These are phyloP conservation scores for Penicillium glabrum DNA, from an alignment of 2,329 filamentous ascomycete species.

Conservation along the genomic window DNA sequence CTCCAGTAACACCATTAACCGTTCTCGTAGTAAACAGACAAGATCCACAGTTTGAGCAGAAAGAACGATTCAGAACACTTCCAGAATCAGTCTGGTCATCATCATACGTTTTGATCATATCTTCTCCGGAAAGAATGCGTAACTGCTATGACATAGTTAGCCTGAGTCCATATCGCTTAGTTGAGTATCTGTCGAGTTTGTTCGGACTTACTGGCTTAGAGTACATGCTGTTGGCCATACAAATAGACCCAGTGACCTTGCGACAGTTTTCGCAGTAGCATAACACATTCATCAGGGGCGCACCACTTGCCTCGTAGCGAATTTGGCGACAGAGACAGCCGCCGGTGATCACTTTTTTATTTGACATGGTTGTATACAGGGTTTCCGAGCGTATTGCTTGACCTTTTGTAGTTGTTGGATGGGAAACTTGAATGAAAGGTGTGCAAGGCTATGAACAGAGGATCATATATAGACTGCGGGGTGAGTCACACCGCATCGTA, in stretches of 20 bases:
- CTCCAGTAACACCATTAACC: background rate
- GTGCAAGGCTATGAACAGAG: background rate
- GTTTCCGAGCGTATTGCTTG: background rate
- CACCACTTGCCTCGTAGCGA: slow-evolving; percentile 17
- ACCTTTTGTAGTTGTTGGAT: background rate
- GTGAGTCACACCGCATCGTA: background rate
- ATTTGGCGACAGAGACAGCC: slow-evolving; percentile 24
- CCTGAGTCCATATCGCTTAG: background rate
- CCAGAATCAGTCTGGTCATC: slow-evolving; percentile 10
- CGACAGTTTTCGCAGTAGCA: slow-evolving; percentile 28
- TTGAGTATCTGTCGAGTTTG: background rate
- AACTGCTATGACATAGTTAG: slow-evolving; percentile 8
- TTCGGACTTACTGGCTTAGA: slow-evolving; percentile 8
- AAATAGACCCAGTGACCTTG: slow-evolving; percentile 21
- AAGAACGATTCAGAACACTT: slow-evolving; percentile 12
- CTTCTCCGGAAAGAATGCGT: slow-evolving; percentile 8
- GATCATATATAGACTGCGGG: background rate
- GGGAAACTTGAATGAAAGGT: background rate
- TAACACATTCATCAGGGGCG: slow-evolving; percentile 10
- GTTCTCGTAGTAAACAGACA: slow-evolving; percentile 3
- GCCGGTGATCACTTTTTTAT: slow-evolving; percentile 4
- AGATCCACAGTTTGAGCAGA: slow-evolving; percentile 23
- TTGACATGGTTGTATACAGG: background rate
- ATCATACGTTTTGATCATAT: slow-evolving; percentile 15
- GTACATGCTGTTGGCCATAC: slow-evolving; percentile 22